Evolutionary conservation across 202 grass and related monocot genomes (phyloP), one percentile per base, ranked within the genome.

Genomic region (Digitaria exilis): DNA sequence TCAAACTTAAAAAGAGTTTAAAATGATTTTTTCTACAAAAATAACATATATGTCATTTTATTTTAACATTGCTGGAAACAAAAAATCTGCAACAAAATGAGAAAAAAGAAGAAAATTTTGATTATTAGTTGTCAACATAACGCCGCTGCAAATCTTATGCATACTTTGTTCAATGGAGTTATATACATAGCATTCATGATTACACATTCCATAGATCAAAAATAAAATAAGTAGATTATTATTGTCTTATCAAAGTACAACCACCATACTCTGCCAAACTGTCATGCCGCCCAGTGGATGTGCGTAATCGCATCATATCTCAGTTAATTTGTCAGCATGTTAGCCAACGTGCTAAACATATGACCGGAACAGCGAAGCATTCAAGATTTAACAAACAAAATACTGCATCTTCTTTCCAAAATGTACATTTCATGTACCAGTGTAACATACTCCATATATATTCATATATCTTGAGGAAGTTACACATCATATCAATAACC

Each of bases 381-480:
- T 43, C 28, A 32, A 17, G 26, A 2, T 43, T 65, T 15, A 55
- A 31, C 65, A 12, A 43, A 21, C 37, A 16, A 68, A 56, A 21
- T 21, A 21, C 25, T 12, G 34, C 9, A 9, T 9, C 67, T 24
- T 17, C 31, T 29, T 30, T 56, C 39, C 35, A 3, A 64, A 78
- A 72, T 83, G 45, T 87, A 45, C 73, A 46, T 9, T 87, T 81
- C 19, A 14, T 65, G 30, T 65, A 17, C n/a, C n/a, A n/a, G n/a
- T 52, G 21, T 42, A 75, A 8, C 32, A 35, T 6, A 18, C 55
- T 45, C 16, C 13, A 12, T 17, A 44, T n/a, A n/a, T 26, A 8
- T 62, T 39, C 61, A 59, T 29, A 74, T 39, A 6, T 80, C n/a
- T n/a, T n/a, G n/a, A 49, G 18, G 59, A 31, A 51, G 21, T 28